A percentile compares a stretch with the other conserved stretches of the same genome.
These are phyloP conservation scores for Lachnellula subtilissima DNA, from an alignment of 2,329 filamentous ascomycete species.

Conservation along the genomic window DNA sequence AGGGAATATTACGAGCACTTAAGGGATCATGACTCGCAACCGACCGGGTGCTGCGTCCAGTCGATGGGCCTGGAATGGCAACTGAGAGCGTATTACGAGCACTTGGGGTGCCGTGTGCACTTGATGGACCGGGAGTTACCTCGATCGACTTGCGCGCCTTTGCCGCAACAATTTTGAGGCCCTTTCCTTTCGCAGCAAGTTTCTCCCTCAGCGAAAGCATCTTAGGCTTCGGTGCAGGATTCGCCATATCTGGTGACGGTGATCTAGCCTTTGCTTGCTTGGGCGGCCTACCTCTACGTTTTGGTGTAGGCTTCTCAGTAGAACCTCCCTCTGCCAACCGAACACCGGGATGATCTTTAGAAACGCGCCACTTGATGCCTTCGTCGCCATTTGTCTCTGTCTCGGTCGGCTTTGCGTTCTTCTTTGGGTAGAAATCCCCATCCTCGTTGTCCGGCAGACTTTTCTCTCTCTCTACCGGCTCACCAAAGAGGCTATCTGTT, in stretches of 20 bases:
- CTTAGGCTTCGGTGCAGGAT: conserved; percentile 3
- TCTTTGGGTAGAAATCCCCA: not conserved
- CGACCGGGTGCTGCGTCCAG: conserved; percentile 8
- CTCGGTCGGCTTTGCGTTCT: not conserved
- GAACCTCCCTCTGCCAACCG: not conserved
- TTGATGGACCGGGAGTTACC: not conserved
- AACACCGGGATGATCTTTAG: conserved; percentile 5
- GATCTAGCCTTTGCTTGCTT: conserved; percentile 13
- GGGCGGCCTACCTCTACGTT: conserved; percentile 22
- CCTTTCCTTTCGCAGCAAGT: conserved; percentile 28
- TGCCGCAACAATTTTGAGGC: conserved; percentile 24
- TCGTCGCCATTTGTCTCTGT: not conserved
- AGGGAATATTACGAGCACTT: not conserved
- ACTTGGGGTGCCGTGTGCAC: conserved; percentile 6
- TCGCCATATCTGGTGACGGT: not conserved
- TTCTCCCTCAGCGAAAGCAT: conserved; percentile 28
- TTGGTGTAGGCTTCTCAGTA: conserved; percentile 9
- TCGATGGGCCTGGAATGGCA: conserved; percentile 2
- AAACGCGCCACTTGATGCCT: conserved; percentile 1
- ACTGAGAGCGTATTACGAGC: not conserved
- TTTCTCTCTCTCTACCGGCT: conserved; percentile 12
- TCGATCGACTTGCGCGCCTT: conserved; percentile 7
- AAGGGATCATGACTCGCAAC: conserved; percentile 2
- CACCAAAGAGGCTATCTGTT: conserved; percentile 22
- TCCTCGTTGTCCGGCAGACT: not conserved